Evolutionary conservation across 179 eudicot genomes (phyloP), one percentile per base, ranked within the genome.

Genomic region (Spergularia azorica): DNA sequence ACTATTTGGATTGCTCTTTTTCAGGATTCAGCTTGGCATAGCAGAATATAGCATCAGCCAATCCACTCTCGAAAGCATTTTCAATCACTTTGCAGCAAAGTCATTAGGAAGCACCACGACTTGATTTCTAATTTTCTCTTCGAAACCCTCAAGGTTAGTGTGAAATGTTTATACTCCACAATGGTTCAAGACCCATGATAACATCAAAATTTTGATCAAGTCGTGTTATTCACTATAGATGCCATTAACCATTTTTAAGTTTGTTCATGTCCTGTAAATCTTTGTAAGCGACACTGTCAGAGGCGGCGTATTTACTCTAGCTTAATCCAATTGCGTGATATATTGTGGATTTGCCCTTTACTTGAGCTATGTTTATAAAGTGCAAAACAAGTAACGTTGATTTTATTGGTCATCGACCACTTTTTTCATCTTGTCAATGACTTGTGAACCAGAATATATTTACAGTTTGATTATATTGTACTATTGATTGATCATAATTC

Each of bases 31-130:
- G 59, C 76, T 91, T 63, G 93, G 96, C 63, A 88, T 95, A 67
- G 90, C 98, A 51, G 99, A 95, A 78, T 95, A 95, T 76, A 95
- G 98, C 88, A 82, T 95, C 82, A 91, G 99, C 78, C 99, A 95
- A 78, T 95, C 99, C 36, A 95, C 99, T 57, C 88, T 95, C n/a
- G 99, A 95, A 82, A 90, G 98, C 50, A 95, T 95, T 76, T 95
- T 95, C 80, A 95, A 91, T 84, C 97, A 90, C 85, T 95, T 95
- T 77, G 99, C 99, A 2, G 91, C 96, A 1, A 89, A 88, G 58
- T 79, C 96, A 6, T 88, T 84, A 91, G 82, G 70, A 48, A 32
- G 36, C 64, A 38, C 48, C 51, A 63, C n/a, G 15, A 57, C 20
- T 66, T 21, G 41, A 56, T 20, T 5, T 14, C 14, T 52, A 18